These are phyloP conservation scores for Diplodia seriata DNA, from an alignment of 2,329 filamentous ascomycete genomes.

Conservation along the genomic window DNA sequence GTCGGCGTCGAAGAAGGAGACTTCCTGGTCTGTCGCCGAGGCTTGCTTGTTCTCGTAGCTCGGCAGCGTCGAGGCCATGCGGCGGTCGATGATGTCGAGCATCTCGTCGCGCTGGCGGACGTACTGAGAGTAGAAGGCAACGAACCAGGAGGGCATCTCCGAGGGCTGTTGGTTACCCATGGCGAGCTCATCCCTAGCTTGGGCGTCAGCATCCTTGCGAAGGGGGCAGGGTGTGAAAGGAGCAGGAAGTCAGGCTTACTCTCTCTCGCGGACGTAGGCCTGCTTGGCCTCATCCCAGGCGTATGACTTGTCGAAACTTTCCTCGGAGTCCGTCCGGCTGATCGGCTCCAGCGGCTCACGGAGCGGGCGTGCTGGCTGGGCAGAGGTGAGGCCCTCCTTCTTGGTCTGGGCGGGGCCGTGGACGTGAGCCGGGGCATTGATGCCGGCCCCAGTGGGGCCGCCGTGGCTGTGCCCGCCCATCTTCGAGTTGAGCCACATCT, in stretches of 20 bases:
- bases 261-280: constrained; percentile 42
- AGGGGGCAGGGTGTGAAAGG: not conserved
- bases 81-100: constrained; percentile 60
- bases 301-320: constrained; percentile 48
- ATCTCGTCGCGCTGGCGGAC: constrained; percentile 67
- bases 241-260: constrained; percentile 33
- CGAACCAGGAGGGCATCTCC: constrained; percentile 67
- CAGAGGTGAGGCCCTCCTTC: not conserved
- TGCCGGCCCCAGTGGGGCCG: constrained; percentile 57
- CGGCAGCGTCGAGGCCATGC: constrained; percentile 42
- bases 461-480: constrained; percentile 61
- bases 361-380: not conserved
- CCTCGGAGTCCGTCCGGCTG: constrained; percentile 35
- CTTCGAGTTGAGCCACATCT: constrained; percentile 67
- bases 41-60: constrained; percentile 42
- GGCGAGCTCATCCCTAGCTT: constrained; percentile 40
- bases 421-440: constrained; percentile 33
- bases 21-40: constrained; percentile 38
- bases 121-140: constrained; percentile 69
- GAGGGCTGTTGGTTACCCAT: constrained; percentile 44
- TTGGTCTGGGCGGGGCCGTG: not conserved
- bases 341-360: constrained; percentile 11
- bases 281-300: constrained; percentile 45
- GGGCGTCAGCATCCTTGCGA: constrained; percentile 35
- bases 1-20: constrained; percentile 45